Evolutionary conservation across 345 rosid species (phyloP).

Genomic region (Ceriops decandra): DNA sequence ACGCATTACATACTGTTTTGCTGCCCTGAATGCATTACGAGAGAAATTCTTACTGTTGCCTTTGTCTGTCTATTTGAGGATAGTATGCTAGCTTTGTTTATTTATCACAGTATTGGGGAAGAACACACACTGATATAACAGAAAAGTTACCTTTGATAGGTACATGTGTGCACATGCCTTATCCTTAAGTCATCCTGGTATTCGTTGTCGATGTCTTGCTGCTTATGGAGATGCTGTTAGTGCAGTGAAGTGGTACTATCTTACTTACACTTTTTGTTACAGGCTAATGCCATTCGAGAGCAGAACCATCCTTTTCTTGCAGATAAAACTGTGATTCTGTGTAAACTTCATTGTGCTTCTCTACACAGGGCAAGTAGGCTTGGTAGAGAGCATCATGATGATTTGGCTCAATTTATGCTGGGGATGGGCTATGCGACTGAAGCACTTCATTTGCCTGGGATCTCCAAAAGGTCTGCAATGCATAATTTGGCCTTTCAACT

Average conservation of each 20-base stretch:
- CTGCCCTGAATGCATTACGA: too few relatives aligned
- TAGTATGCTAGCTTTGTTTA: background rate
- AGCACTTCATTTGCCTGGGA: conserved; percentile 99
- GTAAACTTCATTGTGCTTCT: conserved; percentile 14
- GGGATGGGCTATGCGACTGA: conserved; percentile 99
- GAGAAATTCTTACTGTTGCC: background rate
- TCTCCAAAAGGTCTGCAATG: conserved; percentile 76
- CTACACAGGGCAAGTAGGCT: conserved; percentile 93
- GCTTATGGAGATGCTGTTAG: conserved; percentile 98
- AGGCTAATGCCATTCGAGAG: background rate
- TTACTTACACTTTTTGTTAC: background rate
- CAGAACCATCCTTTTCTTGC: background rate
- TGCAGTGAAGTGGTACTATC: conserved; percentile 89
- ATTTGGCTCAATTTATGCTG: conserved; percentile 92
- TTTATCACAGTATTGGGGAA: background rate
- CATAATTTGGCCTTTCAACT: too few relatives aligned
- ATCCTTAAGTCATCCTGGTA: conserved; percentile 95
- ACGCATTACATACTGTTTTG: too few relatives aligned
- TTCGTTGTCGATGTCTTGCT: conserved; percentile 96
- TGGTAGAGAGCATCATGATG: conserved; percentile 98
- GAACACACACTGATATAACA: background rate
- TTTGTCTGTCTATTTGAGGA: background rate
- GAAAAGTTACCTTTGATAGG: conserved; percentile 37
- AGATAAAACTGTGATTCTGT: background rate
- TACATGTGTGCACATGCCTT: conserved; percentile 98